phyloP scores from a whole-genome alignment of 371 early-diverging fungal genomes.

The Fennellomyces sp. region DNA sequence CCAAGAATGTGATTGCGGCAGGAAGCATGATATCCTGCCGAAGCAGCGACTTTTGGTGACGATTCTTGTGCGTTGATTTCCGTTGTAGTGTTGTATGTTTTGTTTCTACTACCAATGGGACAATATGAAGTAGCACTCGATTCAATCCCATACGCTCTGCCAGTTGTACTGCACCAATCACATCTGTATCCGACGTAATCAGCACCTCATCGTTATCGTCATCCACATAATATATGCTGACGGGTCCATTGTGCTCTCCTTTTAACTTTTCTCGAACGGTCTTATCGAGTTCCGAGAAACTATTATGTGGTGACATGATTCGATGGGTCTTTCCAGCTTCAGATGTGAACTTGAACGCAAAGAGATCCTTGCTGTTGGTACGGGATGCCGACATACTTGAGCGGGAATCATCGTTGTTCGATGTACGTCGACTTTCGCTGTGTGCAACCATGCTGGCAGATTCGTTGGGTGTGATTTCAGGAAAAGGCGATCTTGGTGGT shows the following conservation, averaged over 20 bases:
- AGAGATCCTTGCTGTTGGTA: conserved; percentile 6
- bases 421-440: background rate
- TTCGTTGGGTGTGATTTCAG: conserved; percentile 54
- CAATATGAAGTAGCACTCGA: conserved; percentile 57
- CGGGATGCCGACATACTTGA: conserved; percentile 17
- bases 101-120: background rate
- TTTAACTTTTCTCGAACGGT: conserved; percentile 22
- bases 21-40: conserved; percentile 64
- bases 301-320: conserved; percentile 17
- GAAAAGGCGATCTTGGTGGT: conserved; percentile 33
- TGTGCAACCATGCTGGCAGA: conserved; percentile 48
- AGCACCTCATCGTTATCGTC: conserved; percentile 87
- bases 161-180: conserved; percentile 78
- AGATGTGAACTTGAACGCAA: conserved; percentile 32
- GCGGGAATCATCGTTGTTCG: conserved; percentile 21
- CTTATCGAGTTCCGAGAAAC: conserved; percentile 17
- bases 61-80: background rate
- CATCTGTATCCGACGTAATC: conserved; percentile 73
- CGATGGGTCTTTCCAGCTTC: conserved; percentile 32
- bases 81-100: background rate
- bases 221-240: conserved; percentile 79
- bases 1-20: conserved; percentile 62
- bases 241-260: conserved; percentile 28
- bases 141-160: conserved; percentile 67
- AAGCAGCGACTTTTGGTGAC: conserved; percentile 12